These are phyloP conservation scores for Persicaria tinctoria DNA, from an alignment of 148 eudicot genomes.

Conservation along the genomic window DNA sequence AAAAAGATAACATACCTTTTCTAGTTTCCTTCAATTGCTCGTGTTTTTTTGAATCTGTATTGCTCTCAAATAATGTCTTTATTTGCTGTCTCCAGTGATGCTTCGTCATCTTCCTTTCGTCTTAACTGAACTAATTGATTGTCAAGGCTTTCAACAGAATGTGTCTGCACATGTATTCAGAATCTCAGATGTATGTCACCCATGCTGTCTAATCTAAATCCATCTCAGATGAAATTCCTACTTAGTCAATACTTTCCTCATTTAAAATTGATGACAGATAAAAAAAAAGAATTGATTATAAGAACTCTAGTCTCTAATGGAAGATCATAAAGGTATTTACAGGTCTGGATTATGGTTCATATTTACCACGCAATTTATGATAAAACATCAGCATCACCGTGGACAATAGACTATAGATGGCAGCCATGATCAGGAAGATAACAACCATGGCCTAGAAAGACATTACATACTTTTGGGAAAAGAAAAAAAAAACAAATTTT, in stretches of 20 bases:
- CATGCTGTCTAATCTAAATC: not conserved
- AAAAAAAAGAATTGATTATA: no score
- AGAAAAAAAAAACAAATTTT: not conserved
- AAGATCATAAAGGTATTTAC: no score
- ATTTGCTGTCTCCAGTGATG: constrained; percentile 34
- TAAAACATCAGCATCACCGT: not conserved
- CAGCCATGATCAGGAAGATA: not conserved
- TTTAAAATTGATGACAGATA: no score
- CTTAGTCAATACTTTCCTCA: no score
- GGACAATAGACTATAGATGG: not conserved
- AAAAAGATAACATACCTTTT: constrained; percentile 43
- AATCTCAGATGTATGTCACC: not conserved
- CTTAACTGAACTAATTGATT: not conserved
- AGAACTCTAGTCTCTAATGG: no score
- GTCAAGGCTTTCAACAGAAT: not conserved
- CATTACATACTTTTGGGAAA: not conserved
- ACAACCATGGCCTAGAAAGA: not conserved
- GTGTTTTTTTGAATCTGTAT: constrained; percentile 57
- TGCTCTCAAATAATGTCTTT: constrained; percentile 50
- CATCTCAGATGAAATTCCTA: no score
- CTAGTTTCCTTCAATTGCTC: constrained; percentile 59
- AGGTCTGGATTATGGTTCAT: no score
- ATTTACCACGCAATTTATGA: no score
- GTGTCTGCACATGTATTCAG: not conserved
- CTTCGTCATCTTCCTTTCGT: constrained; percentile 41